Evolutionary conservation across 2,329 filamentous ascomycete species (phyloP), one percentile per base, ranked within the genome.

Genomic region (Stagonosporopsis rhizophila): DNA sequence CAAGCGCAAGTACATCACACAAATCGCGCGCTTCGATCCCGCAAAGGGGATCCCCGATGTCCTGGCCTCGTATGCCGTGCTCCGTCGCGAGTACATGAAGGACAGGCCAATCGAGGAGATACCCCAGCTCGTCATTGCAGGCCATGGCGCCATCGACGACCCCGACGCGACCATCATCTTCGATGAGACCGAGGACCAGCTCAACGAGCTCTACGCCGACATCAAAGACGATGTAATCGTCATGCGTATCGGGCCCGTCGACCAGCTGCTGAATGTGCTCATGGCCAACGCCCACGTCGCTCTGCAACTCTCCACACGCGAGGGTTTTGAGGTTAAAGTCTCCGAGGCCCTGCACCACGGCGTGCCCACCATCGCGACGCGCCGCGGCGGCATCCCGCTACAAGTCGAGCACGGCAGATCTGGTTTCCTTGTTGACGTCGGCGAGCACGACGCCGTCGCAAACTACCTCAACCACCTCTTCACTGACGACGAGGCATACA

Each of bases 241-340:
- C 66, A 89, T 92, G 83, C 87, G 90, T 17, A 81, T 95, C 1
- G 86, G 89, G 0, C 89, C 90, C 25, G 90, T 88, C 11, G 91
- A 95, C 67, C 91, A 95, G 74, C 81, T 92, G 19, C 85, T 95
- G 66, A 93, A 95, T 74, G 85, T 87, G 0, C 79, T 95, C 38
- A 83, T 95, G 59, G 86, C 87, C 34, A 88, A 89, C 45, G 87
- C 89, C 0, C 85, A 88, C 53, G 85, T 92, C 7, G 88, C 88
- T 0, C 82, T 95, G 7, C 91, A 95, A 74, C 85, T 95, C 6
- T 93, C 89, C 2, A 92, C 88, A 0, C 85, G 89, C 32, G 91
- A 95, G 71, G 90, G 91, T 0, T 95, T 95, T 66, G 91, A 95
- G 75, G 88, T 95, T 66, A 95, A 95, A 76, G 90, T 95, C 5